phyloP scores from a whole-genome alignment of 129 eudicot genomes.

The Flaveria ramosissima region DNA sequence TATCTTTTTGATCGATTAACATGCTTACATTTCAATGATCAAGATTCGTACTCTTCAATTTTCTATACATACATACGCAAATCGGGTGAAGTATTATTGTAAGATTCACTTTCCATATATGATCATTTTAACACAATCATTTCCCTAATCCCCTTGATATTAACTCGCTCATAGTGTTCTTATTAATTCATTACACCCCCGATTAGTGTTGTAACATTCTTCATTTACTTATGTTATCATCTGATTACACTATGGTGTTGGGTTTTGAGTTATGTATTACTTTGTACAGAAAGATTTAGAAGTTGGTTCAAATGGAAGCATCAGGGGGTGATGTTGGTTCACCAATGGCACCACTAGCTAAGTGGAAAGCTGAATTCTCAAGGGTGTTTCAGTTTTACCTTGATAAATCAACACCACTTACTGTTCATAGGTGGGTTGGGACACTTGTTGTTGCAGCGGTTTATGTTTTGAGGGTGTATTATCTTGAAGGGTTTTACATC shows the following conservation, averaged over 20 bases:
- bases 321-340: constrained; percentile 39
- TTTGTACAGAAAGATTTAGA: constrained; percentile 24
- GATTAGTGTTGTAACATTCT: not conserved
- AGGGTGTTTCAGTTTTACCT: constrained; percentile 29
- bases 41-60: not conserved
- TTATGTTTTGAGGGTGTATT: constrained; percentile 48
- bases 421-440: constrained; percentile 54
- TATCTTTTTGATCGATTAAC: not conserved
- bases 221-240: not conserved
- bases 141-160: too few relatives aligned
- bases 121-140: not conserved
- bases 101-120: constrained; percentile 1
- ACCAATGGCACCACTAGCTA: constrained; percentile 37
- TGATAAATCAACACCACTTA: constrained; percentile 52
- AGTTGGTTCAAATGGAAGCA: constrained; percentile 39
- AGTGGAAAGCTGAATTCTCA: constrained; percentile 35
- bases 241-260: constrained; percentile 2
- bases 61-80: constrained; percentile 1
- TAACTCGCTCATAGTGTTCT: too few relatives aligned
- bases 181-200: too few relatives aligned
- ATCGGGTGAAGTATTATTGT: not conserved
- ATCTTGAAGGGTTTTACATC: constrained; percentile 49
- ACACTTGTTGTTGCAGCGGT: constrained; percentile 42
- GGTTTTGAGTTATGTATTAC: constrained; percentile 18
- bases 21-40: not conserved